Base-by-base conservation (phyloP, 148 eudicot species). In the Rhododendron molle region DNA sequence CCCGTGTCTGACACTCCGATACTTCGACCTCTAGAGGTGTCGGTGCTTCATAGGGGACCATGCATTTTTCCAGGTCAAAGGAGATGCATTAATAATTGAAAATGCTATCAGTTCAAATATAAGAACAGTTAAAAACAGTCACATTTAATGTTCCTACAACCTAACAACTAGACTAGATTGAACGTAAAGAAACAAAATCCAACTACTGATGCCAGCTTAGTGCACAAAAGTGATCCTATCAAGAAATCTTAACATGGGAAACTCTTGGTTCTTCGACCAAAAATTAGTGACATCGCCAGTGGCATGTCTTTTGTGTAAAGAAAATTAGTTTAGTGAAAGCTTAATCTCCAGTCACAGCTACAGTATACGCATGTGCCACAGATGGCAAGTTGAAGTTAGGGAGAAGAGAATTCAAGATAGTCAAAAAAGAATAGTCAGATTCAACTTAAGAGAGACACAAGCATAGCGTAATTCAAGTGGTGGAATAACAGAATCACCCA, bases 401-500 rank as follows among this genome's bases (percentile, higher is more conserved):
- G 28, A 7, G 69, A 60, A 60, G 69, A 23, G 67, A 60, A 60
- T 0, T 60, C 26, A 21, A 23, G 26, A 60, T 60, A 23, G 26
- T 23, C 28, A 60, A 7, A 60, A 60, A 12, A 20, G 69, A 60
- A 20, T 23, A 6, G 28, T 60, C 69, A 60, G 26, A 60, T 60
- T 58, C 65, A 40, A 15, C 26, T 26, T 47, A 26, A n/a, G 9
- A 30, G 43, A 14, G 13, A 80, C 34, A 52, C 47, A 20, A 28
- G 23, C 65, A 30, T 16, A 46, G 46, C 5, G 9, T 0, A 52
- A 80, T 30, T 60, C 58, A 8, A 50, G 4, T 30, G 73, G 72
- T 62, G 43, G 56, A 80, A 12, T 40, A 40, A n/a, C 49, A 23
- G 10, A 9, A 47, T 65, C 78, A 92, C 91, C 54, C 88, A 97